A percentile compares a stretch with the other conserved stretches of the same genome.
These are phyloP conservation scores for Cenchrus fungigraminus DNA, from an alignment of 176 grass and related monocot genomes.

Conservation along the genomic window DNA sequence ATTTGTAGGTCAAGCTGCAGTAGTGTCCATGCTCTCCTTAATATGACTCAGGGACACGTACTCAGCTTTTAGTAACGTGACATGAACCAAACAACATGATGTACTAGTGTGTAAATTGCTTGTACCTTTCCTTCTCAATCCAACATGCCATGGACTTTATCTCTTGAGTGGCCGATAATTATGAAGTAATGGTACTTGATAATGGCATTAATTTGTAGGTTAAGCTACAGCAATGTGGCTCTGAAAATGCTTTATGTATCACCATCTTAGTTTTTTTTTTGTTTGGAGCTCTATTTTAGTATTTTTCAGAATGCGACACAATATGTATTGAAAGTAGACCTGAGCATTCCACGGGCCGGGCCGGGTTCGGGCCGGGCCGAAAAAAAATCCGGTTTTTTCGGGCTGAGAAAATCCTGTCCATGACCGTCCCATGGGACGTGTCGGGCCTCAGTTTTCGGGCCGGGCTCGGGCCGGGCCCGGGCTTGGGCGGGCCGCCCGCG, in stretches of 20 bases:
- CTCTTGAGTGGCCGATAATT: conserved; percentile 35
- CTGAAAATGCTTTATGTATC: conserved; percentile 24
- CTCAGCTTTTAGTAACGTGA: conserved; percentile 48
- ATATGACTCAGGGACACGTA: conserved; percentile 30
- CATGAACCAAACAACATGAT: conserved; percentile 57
- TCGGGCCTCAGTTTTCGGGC: too few species aligned
- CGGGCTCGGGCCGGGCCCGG: too few species aligned
- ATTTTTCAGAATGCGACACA: conserved; percentile 2
- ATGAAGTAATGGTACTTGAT: conserved; percentile 41
- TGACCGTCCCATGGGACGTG: too few species aligned
- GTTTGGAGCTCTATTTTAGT: background rate
- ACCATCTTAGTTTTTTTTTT: background rate
- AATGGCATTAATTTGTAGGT: conserved; percentile 42
- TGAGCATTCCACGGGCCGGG: too few species aligned
- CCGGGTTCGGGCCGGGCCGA: too few species aligned
- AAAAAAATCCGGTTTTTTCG: too few species aligned
- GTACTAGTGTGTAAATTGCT: conserved; percentile 31
- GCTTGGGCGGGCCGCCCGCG: too few species aligned
- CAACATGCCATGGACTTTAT: conserved; percentile 37
- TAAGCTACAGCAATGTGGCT: conserved; percentile 34
- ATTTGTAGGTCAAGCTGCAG: conserved; percentile 53
- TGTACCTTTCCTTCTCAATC: conserved; percentile 46
- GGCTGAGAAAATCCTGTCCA: too few species aligned
- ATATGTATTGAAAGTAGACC: background rate
- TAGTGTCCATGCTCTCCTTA: conserved; percentile 30